Conservation (phyloP, 768 basidiomycete species). For the Lentinus brumalis region DNA sequence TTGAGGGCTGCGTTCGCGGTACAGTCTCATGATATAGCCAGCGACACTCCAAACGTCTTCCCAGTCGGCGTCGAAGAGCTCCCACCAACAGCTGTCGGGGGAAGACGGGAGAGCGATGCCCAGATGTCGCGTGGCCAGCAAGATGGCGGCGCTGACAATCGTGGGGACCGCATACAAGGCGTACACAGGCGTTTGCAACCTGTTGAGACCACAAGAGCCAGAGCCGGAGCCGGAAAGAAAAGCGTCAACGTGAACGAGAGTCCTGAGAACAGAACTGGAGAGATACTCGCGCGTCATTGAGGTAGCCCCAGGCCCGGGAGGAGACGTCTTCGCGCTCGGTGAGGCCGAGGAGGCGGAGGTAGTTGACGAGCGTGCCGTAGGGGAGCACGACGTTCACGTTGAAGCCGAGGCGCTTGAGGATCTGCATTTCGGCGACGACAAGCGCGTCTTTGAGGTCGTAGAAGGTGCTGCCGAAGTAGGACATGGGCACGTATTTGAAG, state of each 20-base stretch:
- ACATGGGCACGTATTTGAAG: slow-evolving; percentile 80
- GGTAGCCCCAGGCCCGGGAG: slow-evolving; percentile 86
- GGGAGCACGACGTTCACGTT: slow-evolving; percentile 92
- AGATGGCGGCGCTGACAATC: slow-evolving; percentile 87
- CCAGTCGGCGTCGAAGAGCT: slow-evolving; percentile 88
- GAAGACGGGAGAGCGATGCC: slow-evolving; percentile 71
- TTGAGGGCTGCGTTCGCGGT: slow-evolving; percentile 50
- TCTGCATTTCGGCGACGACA: slow-evolving; percentile 96
- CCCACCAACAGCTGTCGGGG: slow-evolving; percentile 85
- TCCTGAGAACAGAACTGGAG: slow-evolving; percentile 1
- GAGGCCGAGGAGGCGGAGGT: slow-evolving; percentile 87
- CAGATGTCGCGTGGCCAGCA: slow-evolving; percentile 76
- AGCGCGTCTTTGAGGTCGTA: slow-evolving; percentile 95
- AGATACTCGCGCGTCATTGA: slow-evolving; percentile 88
- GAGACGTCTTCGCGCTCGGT: slow-evolving; percentile 70
- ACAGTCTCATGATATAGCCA: slow-evolving; percentile 84
- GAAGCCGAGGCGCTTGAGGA: slow-evolving; percentile 94
- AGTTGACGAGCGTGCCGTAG: slow-evolving; percentile 94
- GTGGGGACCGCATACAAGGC: slow-evolving; percentile 87
- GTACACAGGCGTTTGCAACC: slow-evolving; percentile 92
- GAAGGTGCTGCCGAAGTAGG: slow-evolving; percentile 85
- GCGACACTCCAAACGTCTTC: slow-evolving; percentile 87
- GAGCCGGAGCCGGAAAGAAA: neutral
- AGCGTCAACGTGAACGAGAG: slow-evolving; percentile 16
- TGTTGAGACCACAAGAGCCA: slow-evolving; percentile 33